phyloP scores from a whole-genome alignment of 306 rosid genomes.

The Malus sieversii region DNA sequence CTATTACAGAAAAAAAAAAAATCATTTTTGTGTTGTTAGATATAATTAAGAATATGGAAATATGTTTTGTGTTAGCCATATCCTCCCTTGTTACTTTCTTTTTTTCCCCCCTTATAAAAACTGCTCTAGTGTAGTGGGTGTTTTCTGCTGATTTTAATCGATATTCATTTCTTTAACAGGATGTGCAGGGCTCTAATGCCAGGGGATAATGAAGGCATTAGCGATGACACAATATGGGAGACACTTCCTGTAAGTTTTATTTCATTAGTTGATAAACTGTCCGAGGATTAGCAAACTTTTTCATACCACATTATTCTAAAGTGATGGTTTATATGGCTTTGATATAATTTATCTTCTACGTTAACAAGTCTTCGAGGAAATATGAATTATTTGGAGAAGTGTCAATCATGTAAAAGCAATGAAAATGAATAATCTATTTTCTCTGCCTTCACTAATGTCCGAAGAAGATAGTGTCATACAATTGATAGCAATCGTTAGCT shows the following conservation, averaged over 20 bases:
- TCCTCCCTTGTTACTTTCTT: neutral
- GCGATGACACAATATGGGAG: slow-evolving; percentile 93
- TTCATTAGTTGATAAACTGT: slow-evolving; percentile 6
- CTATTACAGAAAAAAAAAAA: neutral
- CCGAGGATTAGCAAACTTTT: neutral
- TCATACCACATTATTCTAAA: neutral
- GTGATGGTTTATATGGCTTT: neutral
- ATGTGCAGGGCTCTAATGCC: slow-evolving; percentile 98
- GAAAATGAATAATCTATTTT: neutral
- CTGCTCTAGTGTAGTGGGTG: neutral
- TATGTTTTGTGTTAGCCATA: neutral
- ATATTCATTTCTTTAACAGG: slow-evolving; percentile 37
- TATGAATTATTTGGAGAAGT: too few species aligned
- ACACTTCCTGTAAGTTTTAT: slow-evolving; percentile 78
- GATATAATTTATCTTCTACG: neutral
- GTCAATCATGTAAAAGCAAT: too few species aligned
- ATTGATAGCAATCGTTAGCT: neutral
- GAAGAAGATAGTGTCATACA: neutral
- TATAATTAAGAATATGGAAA: neutral
- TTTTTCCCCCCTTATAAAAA: neutral
- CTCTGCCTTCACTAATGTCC: neutral
- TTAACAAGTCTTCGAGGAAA: neutral
- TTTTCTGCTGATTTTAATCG: slow-evolving; percentile 12
- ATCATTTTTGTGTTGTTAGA: neutral
- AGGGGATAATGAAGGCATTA: slow-evolving; percentile 86